phyloP scores from a whole-genome alignment of 169 alveolate species.

The Babesia bovis region DNA sequence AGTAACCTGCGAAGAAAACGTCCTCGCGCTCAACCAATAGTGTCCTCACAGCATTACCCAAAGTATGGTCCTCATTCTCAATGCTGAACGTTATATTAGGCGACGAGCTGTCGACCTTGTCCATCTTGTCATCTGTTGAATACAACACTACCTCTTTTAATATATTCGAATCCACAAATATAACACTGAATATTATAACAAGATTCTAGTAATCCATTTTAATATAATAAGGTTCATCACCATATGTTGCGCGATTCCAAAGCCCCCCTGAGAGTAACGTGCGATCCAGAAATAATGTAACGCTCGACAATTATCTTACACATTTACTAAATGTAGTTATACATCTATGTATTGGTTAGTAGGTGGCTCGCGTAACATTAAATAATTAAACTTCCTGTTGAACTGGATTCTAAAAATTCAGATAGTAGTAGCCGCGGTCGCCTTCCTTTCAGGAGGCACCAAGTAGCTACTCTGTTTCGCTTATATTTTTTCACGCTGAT shows the following conservation, averaged over 20 bases:
- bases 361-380: neutral
- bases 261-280: too few relatives aligned
- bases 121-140: constrained; percentile 10
- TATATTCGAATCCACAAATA: too few relatives aligned
- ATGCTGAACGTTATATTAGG: constrained; percentile 82
- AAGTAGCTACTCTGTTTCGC: neutral
- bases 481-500: neutral
- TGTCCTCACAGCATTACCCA: constrained; percentile 79
- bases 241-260: too few relatives aligned
- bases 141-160: neutral
- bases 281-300: too few relatives aligned
- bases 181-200: too few relatives aligned
- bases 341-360: neutral
- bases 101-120: constrained; percentile 48
- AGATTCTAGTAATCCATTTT: too few relatives aligned
- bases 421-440: neutral
- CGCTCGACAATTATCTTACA: too few relatives aligned
- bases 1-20: constrained; percentile 84
- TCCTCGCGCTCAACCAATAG: constrained; percentile 76
- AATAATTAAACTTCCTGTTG: neutral
- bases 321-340: neutral
- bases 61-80: constrained; percentile 83
- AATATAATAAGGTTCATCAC: too few relatives aligned
- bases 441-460: neutral
- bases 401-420: neutral